phyloP scores from a whole-genome alignment of 441 rosid genomes.

The Bocquillonia castaneifolia region DNA sequence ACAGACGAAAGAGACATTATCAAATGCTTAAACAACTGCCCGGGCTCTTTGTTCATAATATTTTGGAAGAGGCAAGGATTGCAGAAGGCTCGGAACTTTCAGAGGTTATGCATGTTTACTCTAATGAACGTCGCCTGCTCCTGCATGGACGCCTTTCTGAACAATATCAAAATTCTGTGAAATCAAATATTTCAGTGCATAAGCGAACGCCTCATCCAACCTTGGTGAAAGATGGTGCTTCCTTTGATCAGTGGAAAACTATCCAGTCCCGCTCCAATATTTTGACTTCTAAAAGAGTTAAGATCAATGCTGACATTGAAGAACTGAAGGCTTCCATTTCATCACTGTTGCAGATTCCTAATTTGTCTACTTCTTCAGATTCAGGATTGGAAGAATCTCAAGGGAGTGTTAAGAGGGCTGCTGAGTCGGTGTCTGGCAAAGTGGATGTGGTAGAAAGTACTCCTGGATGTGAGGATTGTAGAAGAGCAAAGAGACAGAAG shows the following conservation, averaged over 20 bases:
- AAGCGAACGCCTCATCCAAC: constrained; percentile 43
- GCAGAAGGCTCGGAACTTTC: constrained; percentile 55
- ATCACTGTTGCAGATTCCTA: constrained; percentile 68
- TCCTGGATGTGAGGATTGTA: constrained; percentile 92
- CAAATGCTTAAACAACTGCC: constrained; percentile 83
- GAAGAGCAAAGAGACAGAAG: constrained; percentile 74
- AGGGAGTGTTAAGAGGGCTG: constrained; percentile 61
- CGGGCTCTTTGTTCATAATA: constrained; percentile 52
- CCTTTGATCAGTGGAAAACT: constrained; percentile 51
- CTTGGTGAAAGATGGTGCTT: constrained; percentile 33
- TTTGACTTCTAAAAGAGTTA: constrained; percentile 40
- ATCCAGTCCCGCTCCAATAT: constrained; percentile 24
- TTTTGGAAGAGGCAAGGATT: constrained; percentile 65
- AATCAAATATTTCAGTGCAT: constrained; percentile 33
- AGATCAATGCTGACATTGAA: constrained; percentile 42
- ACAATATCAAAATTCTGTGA: constrained; percentile 29
- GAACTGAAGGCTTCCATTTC: constrained; percentile 75
- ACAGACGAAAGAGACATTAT: constrained; percentile 71
- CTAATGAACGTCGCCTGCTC: constrained; percentile 81
- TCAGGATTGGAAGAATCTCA: constrained; percentile 61
- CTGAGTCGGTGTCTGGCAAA: constrained; percentile 52
- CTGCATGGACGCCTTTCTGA: constrained; percentile 45
- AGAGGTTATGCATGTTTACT: constrained; percentile 62
- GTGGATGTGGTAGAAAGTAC: constrained; percentile 54
- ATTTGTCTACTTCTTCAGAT: constrained; percentile 40